phyloP scores from a whole-genome alignment of 1,139 yeast species.

The Hanseniaspora gamundiae region DNA sequence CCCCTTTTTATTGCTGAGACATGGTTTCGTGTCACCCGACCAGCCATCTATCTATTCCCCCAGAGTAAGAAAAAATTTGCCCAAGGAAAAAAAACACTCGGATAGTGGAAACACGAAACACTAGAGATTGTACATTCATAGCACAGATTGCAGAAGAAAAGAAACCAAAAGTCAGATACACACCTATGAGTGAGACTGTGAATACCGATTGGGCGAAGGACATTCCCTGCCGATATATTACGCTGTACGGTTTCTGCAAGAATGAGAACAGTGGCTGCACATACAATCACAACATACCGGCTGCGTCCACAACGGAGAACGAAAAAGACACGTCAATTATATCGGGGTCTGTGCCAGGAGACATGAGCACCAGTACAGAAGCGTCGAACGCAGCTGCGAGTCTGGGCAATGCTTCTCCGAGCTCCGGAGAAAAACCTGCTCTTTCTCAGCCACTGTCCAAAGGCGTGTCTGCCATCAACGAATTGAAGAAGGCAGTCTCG shows the following conservation, averaged over 20 bases:
- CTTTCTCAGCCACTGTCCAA: neutral
- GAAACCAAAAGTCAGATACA: neutral
- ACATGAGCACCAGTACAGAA: no score
- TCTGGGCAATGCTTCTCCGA: neutral
- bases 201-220: conserved; percentile 51
- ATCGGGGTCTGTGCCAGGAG: no score
- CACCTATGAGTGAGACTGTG: conserved; percentile 5
- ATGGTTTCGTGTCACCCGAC: no score
- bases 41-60: no score
- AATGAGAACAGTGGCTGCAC: conserved; percentile 29
- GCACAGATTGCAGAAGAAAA: no score
- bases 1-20: no score
- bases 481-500: neutral
- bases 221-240: conserved; percentile 74
- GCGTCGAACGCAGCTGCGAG: no score
- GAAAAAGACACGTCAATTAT: neutral
- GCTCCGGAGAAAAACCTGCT: neutral
- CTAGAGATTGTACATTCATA: no score
- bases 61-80: no score
- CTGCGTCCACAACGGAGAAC: neutral
- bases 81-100: no score
- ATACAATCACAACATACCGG: neutral
- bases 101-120: no score
- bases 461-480: neutral
- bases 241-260: conserved; percentile 82